These are phyloP conservation scores for Thielaviopsis ethacetica DNA, from an alignment of 2,329 filamentous ascomycete species.

Conservation along the genomic window DNA sequence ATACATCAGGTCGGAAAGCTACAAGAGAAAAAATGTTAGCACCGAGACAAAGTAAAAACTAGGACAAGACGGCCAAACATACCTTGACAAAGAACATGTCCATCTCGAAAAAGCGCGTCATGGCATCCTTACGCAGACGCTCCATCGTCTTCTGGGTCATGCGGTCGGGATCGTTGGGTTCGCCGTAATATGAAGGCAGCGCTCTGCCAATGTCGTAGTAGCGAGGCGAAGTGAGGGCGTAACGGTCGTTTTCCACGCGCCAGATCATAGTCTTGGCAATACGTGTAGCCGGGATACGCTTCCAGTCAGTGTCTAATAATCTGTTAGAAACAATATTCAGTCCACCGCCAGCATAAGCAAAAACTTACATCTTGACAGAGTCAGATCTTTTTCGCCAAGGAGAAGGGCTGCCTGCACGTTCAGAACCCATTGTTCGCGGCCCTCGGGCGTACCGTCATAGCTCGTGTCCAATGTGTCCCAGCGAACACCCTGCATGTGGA, in stretches of 20 bases:
- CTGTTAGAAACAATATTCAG: background rate
- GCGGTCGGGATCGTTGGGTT: conserved; percentile 25
- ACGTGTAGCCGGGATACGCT: conserved; percentile 33
- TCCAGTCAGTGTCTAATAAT: conserved; percentile 39
- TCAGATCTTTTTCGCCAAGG: conserved; percentile 46
- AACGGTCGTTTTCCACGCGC: conserved; percentile 39
- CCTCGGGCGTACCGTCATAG: conserved; percentile 34
- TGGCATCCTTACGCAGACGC: conserved; percentile 31
- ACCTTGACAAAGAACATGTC: conserved; percentile 55
- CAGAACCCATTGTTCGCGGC: conserved; percentile 50
- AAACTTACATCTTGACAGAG: conserved; percentile 40
- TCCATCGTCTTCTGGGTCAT: conserved; percentile 28
- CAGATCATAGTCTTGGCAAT: conserved; percentile 44
- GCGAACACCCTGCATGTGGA: conserved; percentile 40
- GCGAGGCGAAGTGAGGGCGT: conserved; percentile 33
- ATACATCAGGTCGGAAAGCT: conserved; percentile 47
- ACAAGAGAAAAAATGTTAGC: too few relatives aligned
- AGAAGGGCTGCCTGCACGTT: conserved; percentile 48
- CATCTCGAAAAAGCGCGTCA: conserved; percentile 36
- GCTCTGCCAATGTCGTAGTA: conserved; percentile 37
- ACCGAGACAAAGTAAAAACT: too few relatives aligned
- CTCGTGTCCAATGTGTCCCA: conserved; percentile 45
- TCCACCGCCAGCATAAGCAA: background rate
- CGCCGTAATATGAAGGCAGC: conserved; percentile 34
- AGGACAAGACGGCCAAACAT: conserved; percentile 14